Evolutionary conservation across 2,329 filamentous ascomycete species (phyloP), one percentile per base, ranked within the genome.

Genomic region (Penicillium sp.): DNA sequence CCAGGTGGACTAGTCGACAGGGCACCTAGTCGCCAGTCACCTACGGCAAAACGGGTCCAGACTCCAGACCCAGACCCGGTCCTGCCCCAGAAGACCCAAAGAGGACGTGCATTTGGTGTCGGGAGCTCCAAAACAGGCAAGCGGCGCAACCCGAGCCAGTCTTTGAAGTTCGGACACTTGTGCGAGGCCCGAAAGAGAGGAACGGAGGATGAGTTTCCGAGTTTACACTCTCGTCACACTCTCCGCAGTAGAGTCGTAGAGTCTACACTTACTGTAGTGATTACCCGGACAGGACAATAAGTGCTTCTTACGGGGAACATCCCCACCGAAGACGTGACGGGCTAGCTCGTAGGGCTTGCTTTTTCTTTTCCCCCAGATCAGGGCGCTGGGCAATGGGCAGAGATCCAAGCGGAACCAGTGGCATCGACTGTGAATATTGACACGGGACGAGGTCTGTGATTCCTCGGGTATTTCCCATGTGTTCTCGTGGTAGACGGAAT

Each of bases 91-190:
- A 31, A 31, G 28, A 31, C 28, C 22, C 28, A 28, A 31, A 47
- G 43, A 50, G 48, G 34, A 50, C 48, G 48, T 50, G 48, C 43
- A n/a, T 47, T 47, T 31, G 43, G 22, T 55, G 43, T 60, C 66
- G 66, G 66, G 60, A 68, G 66, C 56, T 57, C 66, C 66, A 54
- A 25, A 65, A 63, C 31, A 55, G 63, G 66, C 38, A 63, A 67
- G 57, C 59, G 58, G 52, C 31, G 59, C 43, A 49, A 59, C 22
- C 11, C 20, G 38, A 55, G 52, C 53, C 53, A 41, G 37, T 38
- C 12, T 45, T 45, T 25, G 20, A 14, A 4, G 28, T 38, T 28
- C 49, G 35, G 49, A 51, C 5, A 39, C 11, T 20, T 51, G n/a
- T 51, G 49, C 49, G 49, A 51, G 31, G 35, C 22, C 34, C 22